Percentiles rank a stretch among this genome's conserved stretches.
Evolutionary conservation across 164 flowering plant genomes (phyloP).

Genomic region (Umbilicus rupestris): DNA sequence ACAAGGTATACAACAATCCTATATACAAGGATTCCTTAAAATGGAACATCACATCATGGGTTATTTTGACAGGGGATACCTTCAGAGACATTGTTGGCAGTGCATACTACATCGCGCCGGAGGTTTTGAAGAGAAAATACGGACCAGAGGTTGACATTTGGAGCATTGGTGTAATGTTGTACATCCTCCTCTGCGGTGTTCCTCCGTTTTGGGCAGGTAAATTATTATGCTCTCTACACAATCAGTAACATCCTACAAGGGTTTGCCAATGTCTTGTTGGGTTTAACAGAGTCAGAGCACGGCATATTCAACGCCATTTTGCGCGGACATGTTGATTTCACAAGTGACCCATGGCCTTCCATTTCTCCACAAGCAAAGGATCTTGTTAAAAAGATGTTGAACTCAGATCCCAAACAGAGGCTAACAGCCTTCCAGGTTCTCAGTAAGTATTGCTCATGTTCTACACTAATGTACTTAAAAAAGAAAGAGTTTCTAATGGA

Average conservation of each 20-base stretch:
- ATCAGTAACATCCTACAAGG: no score
- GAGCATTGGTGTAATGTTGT: slow-evolving; percentile 82
- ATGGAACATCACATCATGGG: background rate
- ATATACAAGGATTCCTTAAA: background rate
- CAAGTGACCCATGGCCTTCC: slow-evolving; percentile 80
- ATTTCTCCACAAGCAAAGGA: slow-evolving; percentile 82
- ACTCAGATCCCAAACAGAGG: slow-evolving; percentile 73
- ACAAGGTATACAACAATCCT: slow-evolving; percentile 31
- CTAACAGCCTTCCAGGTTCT: slow-evolving; percentile 77
- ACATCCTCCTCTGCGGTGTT: slow-evolving; percentile 66
- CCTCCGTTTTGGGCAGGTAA: slow-evolving; percentile 92
- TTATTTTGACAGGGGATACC: slow-evolving; percentile 44
- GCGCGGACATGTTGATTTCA: slow-evolving; percentile 65
- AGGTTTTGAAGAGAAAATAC: slow-evolving; percentile 67
- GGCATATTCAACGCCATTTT: slow-evolving; percentile 85
- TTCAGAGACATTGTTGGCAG: slow-evolving; percentile 76
- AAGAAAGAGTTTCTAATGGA: background rate
- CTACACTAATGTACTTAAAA: no score
- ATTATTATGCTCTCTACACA: background rate
- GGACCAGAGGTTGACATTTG: slow-evolving; percentile 84
- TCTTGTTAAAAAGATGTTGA: slow-evolving; percentile 72
- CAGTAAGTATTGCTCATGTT: slow-evolving; percentile 48
- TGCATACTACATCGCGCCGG: slow-evolving; percentile 85
- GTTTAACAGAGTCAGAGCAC: slow-evolving; percentile 58
- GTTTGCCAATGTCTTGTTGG: no score